Evolutionary conservation across 1,139 yeast genomes (phyloP), one percentile per base, ranked within the genome.

Genomic region (Taphrina populina): DNA sequence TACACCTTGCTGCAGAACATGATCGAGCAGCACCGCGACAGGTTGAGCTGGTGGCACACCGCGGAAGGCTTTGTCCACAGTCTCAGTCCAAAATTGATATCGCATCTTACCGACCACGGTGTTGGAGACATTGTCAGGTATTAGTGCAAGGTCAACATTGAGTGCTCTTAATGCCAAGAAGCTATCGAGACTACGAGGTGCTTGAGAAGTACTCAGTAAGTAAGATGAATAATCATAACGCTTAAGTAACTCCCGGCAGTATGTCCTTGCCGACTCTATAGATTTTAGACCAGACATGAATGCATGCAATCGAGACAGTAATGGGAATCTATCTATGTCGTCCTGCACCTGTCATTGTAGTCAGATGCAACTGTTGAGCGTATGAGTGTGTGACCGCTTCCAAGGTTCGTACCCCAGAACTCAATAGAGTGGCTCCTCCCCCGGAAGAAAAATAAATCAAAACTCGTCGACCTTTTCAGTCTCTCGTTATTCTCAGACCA

Each of bases 121-220:
- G 59, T 73, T 70, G 41, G 67, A 62, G 3, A 77, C 76, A 1
- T 78, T 77, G 54, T 76, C 78, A 13, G 57, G 57, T 41, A 85
- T 78, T 64, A 79, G 80, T 57, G 83, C 78, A 23, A 84, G 73
- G 62, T 86, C 95, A 36, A 83, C 68, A 61, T 81, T 81, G 69
- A 87, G 81, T 0, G 85, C 84, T 46, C 84, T 71, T 36, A 83
- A 73, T 0, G 88, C 95, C n/a, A 83, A 62, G 62, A 77, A 84
- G 0, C 83, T 77, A 64, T 83, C 81, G 61, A 84, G 73, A 0
- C 83, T 78, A 4, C 82, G 82, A 34, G 74, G 76, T 2, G 95
- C 95, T 23, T 84, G 71, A 64, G 86, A 84, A 53, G 84, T 84
- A 1, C 84, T 79, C 21, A 86, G 71, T 8, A 86, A 68, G 60